Conservation (phyloP, 352 stramenopile genomes). For the Phytophthora ramorum region DNA sequence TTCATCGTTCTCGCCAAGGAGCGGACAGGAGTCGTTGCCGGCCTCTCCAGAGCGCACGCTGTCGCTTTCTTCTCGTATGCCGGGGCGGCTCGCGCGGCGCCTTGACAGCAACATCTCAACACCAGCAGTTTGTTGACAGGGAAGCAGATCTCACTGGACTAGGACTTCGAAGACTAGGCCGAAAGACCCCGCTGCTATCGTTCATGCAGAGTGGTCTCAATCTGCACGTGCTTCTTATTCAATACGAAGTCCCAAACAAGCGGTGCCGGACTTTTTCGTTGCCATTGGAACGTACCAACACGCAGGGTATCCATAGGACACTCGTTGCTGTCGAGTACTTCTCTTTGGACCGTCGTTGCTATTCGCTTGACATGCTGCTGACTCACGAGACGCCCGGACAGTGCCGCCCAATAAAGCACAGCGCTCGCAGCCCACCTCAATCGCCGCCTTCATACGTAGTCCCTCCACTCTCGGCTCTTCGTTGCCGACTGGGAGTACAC, state of each 20-base stretch:
- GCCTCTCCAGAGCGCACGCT: not conserved
- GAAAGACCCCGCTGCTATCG: not conserved
- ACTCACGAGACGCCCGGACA: no score
- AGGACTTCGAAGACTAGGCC: not conserved
- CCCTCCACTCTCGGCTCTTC: no score
- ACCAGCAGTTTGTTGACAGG: not conserved
- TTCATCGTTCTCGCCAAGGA: constrained; percentile 28
- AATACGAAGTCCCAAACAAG: not conserved
- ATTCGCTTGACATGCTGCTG: no score
- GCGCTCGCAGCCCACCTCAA: no score
- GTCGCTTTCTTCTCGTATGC: constrained; percentile 7
- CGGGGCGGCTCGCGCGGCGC: constrained; percentile 1
- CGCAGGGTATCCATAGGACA: not conserved
- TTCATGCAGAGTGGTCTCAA: not conserved
- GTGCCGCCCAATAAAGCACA: no score
- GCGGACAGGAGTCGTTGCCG: constrained; percentile 25
- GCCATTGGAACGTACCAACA: not conserved
- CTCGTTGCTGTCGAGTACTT: no score
- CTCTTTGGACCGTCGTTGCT: no score
- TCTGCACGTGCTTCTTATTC: constrained; percentile 38
- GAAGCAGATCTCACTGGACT: not conserved
- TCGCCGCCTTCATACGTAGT: no score
- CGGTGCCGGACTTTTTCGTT: not conserved
- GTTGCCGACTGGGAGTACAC: no score
- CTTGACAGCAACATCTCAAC: constrained; percentile 21